Evolutionary conservation across 192 early-diverging fungal species (phyloP).

Genomic region (Endogone sp.): DNA sequence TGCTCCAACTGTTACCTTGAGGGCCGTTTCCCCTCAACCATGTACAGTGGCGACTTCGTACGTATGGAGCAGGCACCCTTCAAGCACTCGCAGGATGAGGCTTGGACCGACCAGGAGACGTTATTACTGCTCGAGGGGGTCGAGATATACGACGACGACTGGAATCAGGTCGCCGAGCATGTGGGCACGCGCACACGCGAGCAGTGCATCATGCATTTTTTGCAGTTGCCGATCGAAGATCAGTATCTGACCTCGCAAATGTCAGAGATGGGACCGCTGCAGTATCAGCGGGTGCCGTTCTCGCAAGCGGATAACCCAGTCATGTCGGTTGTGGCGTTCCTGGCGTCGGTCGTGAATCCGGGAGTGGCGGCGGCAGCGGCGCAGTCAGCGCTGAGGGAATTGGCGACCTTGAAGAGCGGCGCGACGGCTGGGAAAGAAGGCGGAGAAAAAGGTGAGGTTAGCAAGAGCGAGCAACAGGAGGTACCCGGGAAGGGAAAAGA

Average conservation of each 20-base stretch:
- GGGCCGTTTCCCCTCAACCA: conserved; percentile 86
- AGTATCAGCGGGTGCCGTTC: conserved; percentile 71
- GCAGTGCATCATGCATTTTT: conserved; percentile 89
- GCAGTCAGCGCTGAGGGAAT: conserved; percentile 72
- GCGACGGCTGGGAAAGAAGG: conserved; percentile 12
- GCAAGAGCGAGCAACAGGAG: conserved; percentile 32
- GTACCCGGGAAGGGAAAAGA: conserved; percentile 19
- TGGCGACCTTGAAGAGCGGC: conserved; percentile 14
- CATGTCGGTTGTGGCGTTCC: conserved; percentile 88
- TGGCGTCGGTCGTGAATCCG: conserved; percentile 89
- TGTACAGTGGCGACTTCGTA: conserved; percentile 87
- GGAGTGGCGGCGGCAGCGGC: conserved; percentile 85
- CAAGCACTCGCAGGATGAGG: conserved; percentile 47
- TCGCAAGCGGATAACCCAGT: conserved; percentile 90
- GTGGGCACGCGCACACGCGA: conserved; percentile 89
- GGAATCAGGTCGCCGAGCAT: conserved; percentile 90
- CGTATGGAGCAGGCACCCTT: conserved; percentile 48
- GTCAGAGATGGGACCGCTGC: conserved; percentile 58
- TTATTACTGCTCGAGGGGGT: conserved; percentile 89
- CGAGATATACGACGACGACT: conserved; percentile 95
- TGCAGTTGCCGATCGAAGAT: conserved; percentile 92
- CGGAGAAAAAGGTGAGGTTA: conserved; percentile 1
- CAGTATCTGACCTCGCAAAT: conserved; percentile 58
- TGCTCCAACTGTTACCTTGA: conserved; percentile 89
- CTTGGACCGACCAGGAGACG: conserved; percentile 93